These are phyloP conservation scores for Coemansia sp. DNA, from an alignment of 192 early-diverging fungal genomes.

Conservation along the genomic window DNA sequence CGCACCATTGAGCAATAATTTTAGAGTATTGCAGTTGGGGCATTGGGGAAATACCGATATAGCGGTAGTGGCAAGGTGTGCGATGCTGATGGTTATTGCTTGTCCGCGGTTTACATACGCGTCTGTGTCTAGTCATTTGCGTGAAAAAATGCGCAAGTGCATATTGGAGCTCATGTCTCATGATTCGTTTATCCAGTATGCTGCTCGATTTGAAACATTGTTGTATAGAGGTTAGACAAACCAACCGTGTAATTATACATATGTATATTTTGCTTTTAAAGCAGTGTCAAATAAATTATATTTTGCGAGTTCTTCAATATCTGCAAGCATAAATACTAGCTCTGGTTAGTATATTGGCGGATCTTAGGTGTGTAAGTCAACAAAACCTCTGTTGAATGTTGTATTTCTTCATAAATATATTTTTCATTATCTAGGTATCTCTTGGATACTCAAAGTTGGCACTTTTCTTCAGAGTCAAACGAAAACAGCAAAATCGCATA, in stretches of 20 bases:
- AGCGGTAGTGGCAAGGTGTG: constrained; percentile 5
- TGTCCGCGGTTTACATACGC: constrained; percentile 11
- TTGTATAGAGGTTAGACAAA: background rate
- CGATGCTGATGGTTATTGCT: constrained; percentile 21
- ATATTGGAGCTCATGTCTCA: background rate
- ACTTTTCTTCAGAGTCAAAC: background rate
- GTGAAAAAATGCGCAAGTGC: background rate
- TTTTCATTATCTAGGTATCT: background rate
- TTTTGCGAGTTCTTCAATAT: too few relatives aligned
- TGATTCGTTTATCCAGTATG: background rate
- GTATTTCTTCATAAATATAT: background rate
- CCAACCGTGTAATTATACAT: background rate
- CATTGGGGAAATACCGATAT: background rate
- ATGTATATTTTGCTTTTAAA: background rate
- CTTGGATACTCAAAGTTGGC: background rate
- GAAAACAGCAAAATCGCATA: background rate
- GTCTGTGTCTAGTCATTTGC: background rate
- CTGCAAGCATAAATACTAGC: too few relatives aligned
- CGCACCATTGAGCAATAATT: background rate
- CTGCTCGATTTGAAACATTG: background rate
- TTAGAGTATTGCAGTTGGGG: background rate
- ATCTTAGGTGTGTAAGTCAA: too few relatives aligned
- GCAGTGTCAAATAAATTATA: background rate
- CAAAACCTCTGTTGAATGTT: background rate
- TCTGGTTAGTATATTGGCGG: too few relatives aligned